Conservation (phyloP, 495 filamentous ascomycete genomes). For the Neurospora sp. region DNA sequence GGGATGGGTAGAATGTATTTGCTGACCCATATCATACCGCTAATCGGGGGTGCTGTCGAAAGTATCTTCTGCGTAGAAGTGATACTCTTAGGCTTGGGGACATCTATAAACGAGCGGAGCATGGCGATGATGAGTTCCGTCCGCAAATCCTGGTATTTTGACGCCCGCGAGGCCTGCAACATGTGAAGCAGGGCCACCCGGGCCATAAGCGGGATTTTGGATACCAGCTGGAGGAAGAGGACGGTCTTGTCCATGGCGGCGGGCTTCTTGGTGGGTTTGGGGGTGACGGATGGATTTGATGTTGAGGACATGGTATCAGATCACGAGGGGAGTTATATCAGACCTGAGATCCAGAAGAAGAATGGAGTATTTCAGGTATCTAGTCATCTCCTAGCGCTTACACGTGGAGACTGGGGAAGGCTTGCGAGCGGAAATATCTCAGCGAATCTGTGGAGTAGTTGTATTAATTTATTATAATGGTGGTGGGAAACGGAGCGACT, state of each 20-base stretch:
- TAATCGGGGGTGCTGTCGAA: constrained; percentile 54
- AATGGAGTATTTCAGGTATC: neutral
- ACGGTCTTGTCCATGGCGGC: constrained; percentile 16
- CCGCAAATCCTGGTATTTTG: constrained; percentile 67
- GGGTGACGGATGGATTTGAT: neutral
- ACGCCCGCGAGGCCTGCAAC: constrained; percentile 52
- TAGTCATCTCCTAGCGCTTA: neutral
- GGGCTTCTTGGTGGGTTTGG: neutral
- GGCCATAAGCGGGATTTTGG: constrained; percentile 55
- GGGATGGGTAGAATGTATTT: constrained; percentile 47
- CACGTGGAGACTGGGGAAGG: neutral
- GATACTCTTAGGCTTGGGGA: constrained; percentile 36
- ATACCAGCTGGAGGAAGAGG: constrained; percentile 38
- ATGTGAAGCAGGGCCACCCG: constrained; percentile 59
- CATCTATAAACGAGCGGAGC: constrained; percentile 51
- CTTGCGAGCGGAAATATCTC: neutral
- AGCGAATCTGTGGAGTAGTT: neutral
- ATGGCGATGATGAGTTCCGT: constrained; percentile 64
- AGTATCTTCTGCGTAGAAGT: constrained; percentile 53
- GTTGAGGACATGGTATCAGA: neutral
- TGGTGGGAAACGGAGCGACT: neutral
- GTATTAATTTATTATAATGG: neutral
- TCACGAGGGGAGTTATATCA: neutral
- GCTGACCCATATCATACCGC: constrained; percentile 73
- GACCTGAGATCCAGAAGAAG: neutral